Base-by-base conservation (phyloP, 495 filamentous ascomycete species). In the Lophiostoma macrostomum region DNA sequence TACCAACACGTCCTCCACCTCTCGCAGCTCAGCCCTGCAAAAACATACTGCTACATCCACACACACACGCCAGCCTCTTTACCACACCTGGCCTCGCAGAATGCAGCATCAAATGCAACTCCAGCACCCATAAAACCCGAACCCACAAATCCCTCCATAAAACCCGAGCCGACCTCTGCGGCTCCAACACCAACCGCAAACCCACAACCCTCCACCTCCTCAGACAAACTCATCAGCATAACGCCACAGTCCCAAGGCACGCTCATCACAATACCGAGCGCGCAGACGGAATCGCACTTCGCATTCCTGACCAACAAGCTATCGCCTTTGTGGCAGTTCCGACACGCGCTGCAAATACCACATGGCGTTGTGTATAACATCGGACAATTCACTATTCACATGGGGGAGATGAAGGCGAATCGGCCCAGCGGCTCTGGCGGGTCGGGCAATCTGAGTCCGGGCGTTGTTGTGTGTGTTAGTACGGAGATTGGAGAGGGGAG, bases 21-120 rank as follows among this genome's bases (percentile, higher is more conserved):
- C 30, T 36, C 36, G 5, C 22, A 25, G 11, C 35, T 60, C 56
- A 27, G 31, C 41, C 23, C 11, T 1, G 11, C 13, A 19, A 18
- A 19, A 25, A 47, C 41, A 25, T 47, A 41, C 39, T 57, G 53
- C 46, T 52, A 58, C 40, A 47, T 52, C 14, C 48, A 51, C 18
- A 31, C 43, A 5, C 23, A 20, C 23, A 29, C 24, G 19, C 35
- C 34, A n/a, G n/a, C n/a, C 29, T 32, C 29, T n/a, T 32, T 32
- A n/a, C 29, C n/a, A 7, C 7, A 32, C 29, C 29, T n/a, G n/a
- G 8, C n/a, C n/a, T n/a, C n/a, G n/a, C n/a, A n/a, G n/a, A n/a
- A n/a, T n/a, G n/a, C n/a, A n/a, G 36, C 36, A 11, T 10, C 36
- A 27, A 5, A 22, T 27, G 5, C 40, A 39, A 11, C 18, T 22